phyloP scores from a whole-genome alignment of 371 early-diverging fungal genomes.

The Conidiobolus incongruus region DNA sequence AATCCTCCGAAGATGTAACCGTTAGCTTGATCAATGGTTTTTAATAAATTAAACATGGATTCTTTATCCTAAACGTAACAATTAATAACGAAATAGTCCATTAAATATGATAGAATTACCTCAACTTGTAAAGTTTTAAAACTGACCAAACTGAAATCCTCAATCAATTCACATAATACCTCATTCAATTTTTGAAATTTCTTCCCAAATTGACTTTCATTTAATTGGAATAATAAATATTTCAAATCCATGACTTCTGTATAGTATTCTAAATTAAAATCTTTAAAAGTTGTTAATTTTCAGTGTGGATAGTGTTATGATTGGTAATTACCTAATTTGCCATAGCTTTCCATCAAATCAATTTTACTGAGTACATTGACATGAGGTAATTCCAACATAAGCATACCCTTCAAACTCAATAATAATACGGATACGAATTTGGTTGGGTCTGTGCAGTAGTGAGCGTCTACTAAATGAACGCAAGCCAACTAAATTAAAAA shows the following conservation, averaged over 20 bases:
- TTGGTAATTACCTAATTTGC: conserved; percentile 24
- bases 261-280: conserved; percentile 79
- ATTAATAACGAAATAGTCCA: neutral
- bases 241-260: conserved; percentile 79
- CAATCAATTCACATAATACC: conserved; percentile 68
- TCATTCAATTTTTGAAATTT: conserved; percentile 46
- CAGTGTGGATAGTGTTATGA: neutral
- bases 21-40: conserved; percentile 75
- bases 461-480: conserved; percentile 87
- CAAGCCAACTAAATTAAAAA: conserved; percentile 32
- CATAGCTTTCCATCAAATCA: conserved; percentile 68
- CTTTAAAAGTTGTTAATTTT: conserved; percentile 9
- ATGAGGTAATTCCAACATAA: conserved; percentile 86
- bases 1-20: conserved; percentile 78
- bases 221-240: conserved; percentile 57
- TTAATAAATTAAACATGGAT: conserved; percentile 47
- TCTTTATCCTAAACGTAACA: conserved; percentile 38
- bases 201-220: no score
- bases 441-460: conserved; percentile 78
- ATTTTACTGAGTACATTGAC: conserved; percentile 90
- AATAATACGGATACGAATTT: conserved; percentile 85
- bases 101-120: conserved; percentile 6
- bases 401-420: conserved; percentile 69
- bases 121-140: conserved; percentile 75
- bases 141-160: conserved; percentile 74